Evolutionary conservation across 2,329 filamentous ascomycete genomes (phyloP), one percentile per base, ranked within the genome.

Genomic region (Chalara sp.): DNA sequence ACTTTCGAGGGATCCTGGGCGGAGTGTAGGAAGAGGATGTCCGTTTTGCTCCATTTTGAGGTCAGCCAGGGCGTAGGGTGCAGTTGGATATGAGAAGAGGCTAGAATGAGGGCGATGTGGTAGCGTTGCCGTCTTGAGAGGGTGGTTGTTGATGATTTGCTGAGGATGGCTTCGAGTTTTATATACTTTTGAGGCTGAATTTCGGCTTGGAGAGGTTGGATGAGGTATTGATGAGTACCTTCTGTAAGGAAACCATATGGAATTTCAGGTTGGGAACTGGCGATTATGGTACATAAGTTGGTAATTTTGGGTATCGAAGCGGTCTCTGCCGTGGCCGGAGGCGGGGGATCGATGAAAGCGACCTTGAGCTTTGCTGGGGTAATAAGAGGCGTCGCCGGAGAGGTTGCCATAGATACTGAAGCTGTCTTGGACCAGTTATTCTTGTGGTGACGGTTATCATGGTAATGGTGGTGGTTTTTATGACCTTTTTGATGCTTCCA

Each of bases 231-330:
- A 32, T 33, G 48, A 30, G 43, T 28, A 5, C 48, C 48, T 12
- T 35, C 48, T 49, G 46, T 44, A 11, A 54, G 29, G 35, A 41
- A 52, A 5, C 54, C 54, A 40, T 52, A 56, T 13, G 44, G 13
- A 5, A 49, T 49, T 4, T 56, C 50, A 21, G 48, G 13, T 6
- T 48, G 47, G 35, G 51, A 56, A 39, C 11, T 46, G 13, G 52
- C 50, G 5, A 55, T 56, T 13, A 37, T 55, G 37, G 47, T 47
- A 21, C 55, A 56, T 5, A 56, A 28, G 42, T 55, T 52, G 10
- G 52, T 53, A n/a, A 54, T 50, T 32, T 39, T 53, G 5, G 50
- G 33, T 29, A 32, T 41, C 21, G 29, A 21, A 5, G 41, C 41
- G 39, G 44, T 39, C 8, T 46, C 33, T 21, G n/a, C 21, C 21